Evolutionary conservation across 2,329 filamentous ascomycete species (phyloP), one percentile per base, ranked within the genome.

Genomic region (Colletotrichum caudatum): DNA sequence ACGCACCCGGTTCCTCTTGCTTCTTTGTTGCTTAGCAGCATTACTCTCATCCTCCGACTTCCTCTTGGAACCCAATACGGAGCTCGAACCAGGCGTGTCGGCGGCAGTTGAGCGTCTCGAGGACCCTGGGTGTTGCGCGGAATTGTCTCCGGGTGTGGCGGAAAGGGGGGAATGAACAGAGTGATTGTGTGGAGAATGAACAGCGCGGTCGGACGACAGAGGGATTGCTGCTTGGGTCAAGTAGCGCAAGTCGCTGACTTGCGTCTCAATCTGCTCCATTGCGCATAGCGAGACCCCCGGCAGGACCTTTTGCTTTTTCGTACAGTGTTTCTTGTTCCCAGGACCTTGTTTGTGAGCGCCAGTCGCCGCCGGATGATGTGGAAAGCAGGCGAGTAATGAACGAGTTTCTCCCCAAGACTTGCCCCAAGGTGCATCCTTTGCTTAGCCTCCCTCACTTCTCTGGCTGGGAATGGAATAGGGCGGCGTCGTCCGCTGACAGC

Each of bases 1-100:
- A 85, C 85, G 81, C 75, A 88, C 86, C 77, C 88, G 81, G 74
- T 90, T 90, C 71, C 88, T 85, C 78, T 90, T 90, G 78, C 87
- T 89, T 75, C 88, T 81, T 79, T 88, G 88, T 80, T 87, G 86
- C 78, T 86, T 88, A 23, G 79, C 76, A 18, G 74, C 71, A 23
- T 74, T 74, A 0, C 80, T 83, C 50, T 86, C 85, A 48, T 84
- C 83, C 12, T 82, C 78, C 20, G 80, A 81, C 78, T 80, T 81
- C 46, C 81, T 78, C 77, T 83, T 83, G 39, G 72, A 61, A 53
- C 74, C 66, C 29, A 54, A 71, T 3, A 71, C 50, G 39, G 71
- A 73, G 51, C 64, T 64, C 12, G 70, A 64, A 57, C 39, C 46
- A 41, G 62, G 66, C 37, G 62, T 65, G 44, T 56, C 67, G 54